Evolutionary conservation across 768 basidiomycete genomes (phyloP), one percentile per base, ranked within the genome.

Genomic region (Nevesoporus exiguus): DNA sequence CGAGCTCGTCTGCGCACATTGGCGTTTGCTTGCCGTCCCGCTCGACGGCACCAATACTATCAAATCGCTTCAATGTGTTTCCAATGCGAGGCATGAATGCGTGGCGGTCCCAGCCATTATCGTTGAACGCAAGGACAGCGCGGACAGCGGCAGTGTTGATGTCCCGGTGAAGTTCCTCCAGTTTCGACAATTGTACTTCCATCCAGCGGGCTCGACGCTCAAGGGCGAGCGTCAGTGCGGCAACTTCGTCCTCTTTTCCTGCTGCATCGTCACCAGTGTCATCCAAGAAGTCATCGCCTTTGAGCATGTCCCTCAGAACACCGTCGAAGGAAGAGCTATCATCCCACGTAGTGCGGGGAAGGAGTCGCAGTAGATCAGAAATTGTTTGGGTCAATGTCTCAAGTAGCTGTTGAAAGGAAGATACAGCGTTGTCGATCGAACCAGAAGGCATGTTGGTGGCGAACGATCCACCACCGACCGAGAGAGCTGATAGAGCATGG

Each of bases 141-240:
- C 86, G 80, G 25, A 92, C 89, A 5, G 90, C 90, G 7, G 91
- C 91, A 3, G 83, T 89, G 69, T 93, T 94, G 72, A 93, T 93
- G 60, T 93, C 91, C 27, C 88, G 86, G 61, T 94, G 91, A 31
- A 93, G 76, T 63, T 91, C 91, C 69, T 94, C 91, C 33, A 94
- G 75, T 66, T 93, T 93, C 0, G 88, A 89, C 17, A 94, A 71
- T 68, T 93, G 91, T 21, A 91, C 88, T 70, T 93, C 90, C 88
- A 94, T 93, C 90, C 91, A 94, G 40, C 89, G 79, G 15, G 91
- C 92, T n/a, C 92, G 87, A 56, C 88, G 85, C 66, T 92, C 90
- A 42, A 94, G 79, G 8, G 90, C 90, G 46, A 87, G 74, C 2
- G 90, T 93, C 55, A 93, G 73, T 17, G 87, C 87, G 3, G 86